Percentiles rank a stretch among this genome's conserved stretches.
phyloP scores from a whole-genome alignment of 495 filamentous ascomycete species.

The Evernia prunastri region DNA sequence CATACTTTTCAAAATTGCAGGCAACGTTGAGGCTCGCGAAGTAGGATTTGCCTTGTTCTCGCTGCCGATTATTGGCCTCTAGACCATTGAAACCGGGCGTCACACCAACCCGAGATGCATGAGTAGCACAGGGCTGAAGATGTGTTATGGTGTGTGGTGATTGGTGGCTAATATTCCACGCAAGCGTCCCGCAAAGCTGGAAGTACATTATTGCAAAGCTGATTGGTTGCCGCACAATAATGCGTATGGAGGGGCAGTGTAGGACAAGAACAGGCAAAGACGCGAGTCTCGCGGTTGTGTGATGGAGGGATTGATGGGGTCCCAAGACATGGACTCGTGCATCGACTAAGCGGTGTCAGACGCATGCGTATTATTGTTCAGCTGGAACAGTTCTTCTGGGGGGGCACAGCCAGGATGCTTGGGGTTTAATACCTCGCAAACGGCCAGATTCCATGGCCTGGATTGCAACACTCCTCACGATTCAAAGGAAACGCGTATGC shows the following conservation, averaged over 20 bases:
- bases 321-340: background rate
- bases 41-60: background rate
- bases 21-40: slow-evolving; percentile 6
- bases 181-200: background rate
- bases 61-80: background rate
- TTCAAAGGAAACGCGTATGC: background rate
- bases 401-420: slow-evolving; percentile 4
- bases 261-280: background rate
- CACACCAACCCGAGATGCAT: background rate
- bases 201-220: background rate
- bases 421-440: background rate
- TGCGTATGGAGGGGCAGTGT: background rate
- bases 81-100: background rate
- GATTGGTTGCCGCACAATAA: background rate
- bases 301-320: background rate
- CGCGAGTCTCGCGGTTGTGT: background rate
- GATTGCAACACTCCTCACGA: background rate
- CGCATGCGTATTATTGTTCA: background rate
- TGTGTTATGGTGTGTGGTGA: background rate
- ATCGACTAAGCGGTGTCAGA: background rate
- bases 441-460: background rate
- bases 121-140: background rate
- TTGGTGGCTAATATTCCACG: background rate
- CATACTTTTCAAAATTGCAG: background rate
- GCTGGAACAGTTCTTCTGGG: background rate